Base-by-base conservation (phyloP, 306 rosid genomes). In the Cicer yamashitae region DNA sequence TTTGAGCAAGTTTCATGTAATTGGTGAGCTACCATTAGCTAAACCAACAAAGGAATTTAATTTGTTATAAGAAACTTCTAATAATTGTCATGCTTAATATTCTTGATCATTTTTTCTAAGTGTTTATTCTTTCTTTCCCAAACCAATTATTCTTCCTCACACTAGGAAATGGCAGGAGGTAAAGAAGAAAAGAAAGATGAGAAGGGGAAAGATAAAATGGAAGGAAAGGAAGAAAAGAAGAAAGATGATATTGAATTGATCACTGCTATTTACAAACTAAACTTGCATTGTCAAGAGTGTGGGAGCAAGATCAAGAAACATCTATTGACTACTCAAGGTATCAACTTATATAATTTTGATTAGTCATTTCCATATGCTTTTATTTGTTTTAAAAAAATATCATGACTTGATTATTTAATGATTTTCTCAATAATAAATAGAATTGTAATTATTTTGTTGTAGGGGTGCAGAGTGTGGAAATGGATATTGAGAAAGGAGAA, bases 221-320 rank as follows among this genome's bases (percentile, higher is more conserved):
- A 68, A 64, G 84, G 8, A 1, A 68, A 10, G 45, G 79, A 71
- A 69, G 67, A 82, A 71, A 41, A 83, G 65, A 77, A 81, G 54
- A 79, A 89, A 67, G 76, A 50, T 3, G 61, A 13, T 10, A 61
- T 13, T 47, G 85, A 83, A 77, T 82, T 79, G 13, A 91, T 93
- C 82, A 88, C 76, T 54, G 98, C 93, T 52, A 87, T 93, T 80
- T 93, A 88, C 93, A 91, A 73, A 75, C 59, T 89, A 15, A 88
- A 86, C 41, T 80, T 93, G 12, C 98, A 93, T 74, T 93, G 98
- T 80, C 68, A 34, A 20, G 83, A 93, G 85, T 93, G 98, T 67
- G 97, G 90, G 6, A 81, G 76, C 48, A 87, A 91, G 13, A 89
- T 93, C 83, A 88, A 84, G 86, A 89, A 79, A 71, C 97, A 90